Percentiles rank a stretch among this genome's conserved stretches.
Evolutionary conservation across 2,329 filamentous ascomycete species (phyloP).

Genomic region (Aureobasidium sp.): DNA sequence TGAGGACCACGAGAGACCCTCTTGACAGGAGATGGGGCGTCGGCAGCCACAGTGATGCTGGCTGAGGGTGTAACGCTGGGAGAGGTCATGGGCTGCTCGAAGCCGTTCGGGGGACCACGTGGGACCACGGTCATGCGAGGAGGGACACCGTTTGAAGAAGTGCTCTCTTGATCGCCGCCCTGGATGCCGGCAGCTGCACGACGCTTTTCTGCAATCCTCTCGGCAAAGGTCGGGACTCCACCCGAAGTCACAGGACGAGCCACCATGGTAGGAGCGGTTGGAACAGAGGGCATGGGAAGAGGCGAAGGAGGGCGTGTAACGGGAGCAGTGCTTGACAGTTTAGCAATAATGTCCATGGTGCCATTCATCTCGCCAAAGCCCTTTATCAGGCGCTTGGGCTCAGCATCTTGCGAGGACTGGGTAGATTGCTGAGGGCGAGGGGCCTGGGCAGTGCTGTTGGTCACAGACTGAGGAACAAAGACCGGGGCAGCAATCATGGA

Average conservation of each 20-base stretch:
- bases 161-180: background rate
- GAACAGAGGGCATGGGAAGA: background rate
- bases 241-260: background rate
- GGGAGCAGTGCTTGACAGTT: background rate
- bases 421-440: background rate
- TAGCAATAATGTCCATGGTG: background rate
- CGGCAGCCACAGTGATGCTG: background rate
- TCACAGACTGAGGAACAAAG: no score
- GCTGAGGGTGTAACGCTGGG: background rate
- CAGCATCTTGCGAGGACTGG: background rate
- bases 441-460: background rate
- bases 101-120: background rate
- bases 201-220: background rate
- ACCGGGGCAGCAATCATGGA: no score
- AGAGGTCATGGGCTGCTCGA: background rate
- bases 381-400: background rate
- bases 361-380: background rate
- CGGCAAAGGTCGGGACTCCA: background rate
- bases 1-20: background rate
- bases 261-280: background rate
- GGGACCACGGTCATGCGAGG: background rate
- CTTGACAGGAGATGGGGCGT: background rate
- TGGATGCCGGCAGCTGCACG: background rate
- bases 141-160: background rate
- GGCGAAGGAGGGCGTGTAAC: background rate